These are phyloP conservation scores for Sherardia arvensis DNA, from an alignment of 257 asterid species.

Conservation along the genomic window DNA sequence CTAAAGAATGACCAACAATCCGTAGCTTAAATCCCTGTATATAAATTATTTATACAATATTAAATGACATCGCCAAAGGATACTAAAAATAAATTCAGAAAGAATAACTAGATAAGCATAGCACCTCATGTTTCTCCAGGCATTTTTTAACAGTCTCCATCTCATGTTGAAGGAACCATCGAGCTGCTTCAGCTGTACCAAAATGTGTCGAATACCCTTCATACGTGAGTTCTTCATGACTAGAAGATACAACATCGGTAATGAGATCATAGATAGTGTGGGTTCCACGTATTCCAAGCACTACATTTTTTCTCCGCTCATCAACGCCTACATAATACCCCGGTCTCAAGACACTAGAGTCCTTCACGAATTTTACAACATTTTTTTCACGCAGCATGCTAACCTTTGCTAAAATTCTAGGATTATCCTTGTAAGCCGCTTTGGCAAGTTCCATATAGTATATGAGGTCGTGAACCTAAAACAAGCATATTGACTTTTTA, in stretches of 20 bases:
- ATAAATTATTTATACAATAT: constrained; percentile 36
- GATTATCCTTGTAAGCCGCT: constrained; percentile 71
- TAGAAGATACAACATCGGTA: constrained; percentile 71
- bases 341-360: constrained; percentile 77
- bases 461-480: constrained; percentile 77
- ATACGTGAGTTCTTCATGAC: constrained; percentile 66
- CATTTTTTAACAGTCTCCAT: constrained; percentile 57
- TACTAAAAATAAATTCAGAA: neutral
- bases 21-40: constrained; percentile 97
- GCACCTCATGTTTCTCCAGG: constrained; percentile 75
- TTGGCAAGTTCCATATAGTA: constrained; percentile 81
- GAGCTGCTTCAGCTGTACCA: constrained; percentile 94
- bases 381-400: constrained; percentile 83
- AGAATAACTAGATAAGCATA: constrained; percentile 4
- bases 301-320: constrained; percentile 59
- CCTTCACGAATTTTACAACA: constrained; percentile 59
- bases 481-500: constrained; percentile 12
- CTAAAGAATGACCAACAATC: constrained; percentile 98
- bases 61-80: neutral
- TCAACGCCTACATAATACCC: constrained; percentile 84
- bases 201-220: constrained; percentile 88
- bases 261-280: constrained; percentile 76
- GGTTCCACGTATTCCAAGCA: constrained; percentile 95
- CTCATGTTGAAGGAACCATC: constrained; percentile 81
- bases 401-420: constrained; percentile 56